Evolutionary conservation across 495 filamentous ascomycete species (phyloP).

Genomic region (Massariosphaeria phaeospora): DNA sequence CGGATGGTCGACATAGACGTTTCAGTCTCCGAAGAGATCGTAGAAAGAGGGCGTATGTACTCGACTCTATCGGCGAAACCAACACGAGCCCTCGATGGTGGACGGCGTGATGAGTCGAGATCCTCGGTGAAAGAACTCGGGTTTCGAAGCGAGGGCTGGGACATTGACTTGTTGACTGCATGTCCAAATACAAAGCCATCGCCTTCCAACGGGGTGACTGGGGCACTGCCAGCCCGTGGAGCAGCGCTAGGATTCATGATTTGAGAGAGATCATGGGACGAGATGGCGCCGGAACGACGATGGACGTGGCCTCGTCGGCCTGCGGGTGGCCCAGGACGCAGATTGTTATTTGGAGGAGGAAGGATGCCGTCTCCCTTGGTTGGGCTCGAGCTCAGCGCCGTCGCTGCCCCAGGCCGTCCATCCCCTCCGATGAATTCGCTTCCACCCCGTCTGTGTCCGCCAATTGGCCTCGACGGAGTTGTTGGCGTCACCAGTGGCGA

Average conservation of each 20-base stretch:
- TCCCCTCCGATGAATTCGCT: conserved; percentile 79
- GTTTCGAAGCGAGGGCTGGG: conserved; percentile 30
- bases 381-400: conserved; percentile 58
- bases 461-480: conserved; percentile 46
- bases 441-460: conserved; percentile 63
- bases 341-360: conserved; percentile 46
- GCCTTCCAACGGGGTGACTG: conserved; percentile 58
- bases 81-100: conserved; percentile 50
- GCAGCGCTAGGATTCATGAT: conserved; percentile 57
- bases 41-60: conserved; percentile 66
- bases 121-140: conserved; percentile 16
- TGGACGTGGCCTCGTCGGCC: conserved; percentile 71
- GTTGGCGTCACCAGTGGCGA: conserved; percentile 33
- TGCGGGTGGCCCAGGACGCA: conserved; percentile 44
- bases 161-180: conserved; percentile 33
- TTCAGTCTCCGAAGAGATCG: conserved; percentile 68
- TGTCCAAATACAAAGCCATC: conserved; percentile 18
- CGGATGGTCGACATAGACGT: conserved; percentile 58
- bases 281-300: conserved; percentile 79
- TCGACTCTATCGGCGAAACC: conserved; percentile 59
- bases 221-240: conserved; percentile 58
- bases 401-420: conserved; percentile 53
- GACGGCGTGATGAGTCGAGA: conserved; percentile 36
- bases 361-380: conserved; percentile 57
- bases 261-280: conserved; percentile 71